Conservation (phyloP, 176 grass and related monocot species). For the Eremochloa ophiuroides region DNA sequence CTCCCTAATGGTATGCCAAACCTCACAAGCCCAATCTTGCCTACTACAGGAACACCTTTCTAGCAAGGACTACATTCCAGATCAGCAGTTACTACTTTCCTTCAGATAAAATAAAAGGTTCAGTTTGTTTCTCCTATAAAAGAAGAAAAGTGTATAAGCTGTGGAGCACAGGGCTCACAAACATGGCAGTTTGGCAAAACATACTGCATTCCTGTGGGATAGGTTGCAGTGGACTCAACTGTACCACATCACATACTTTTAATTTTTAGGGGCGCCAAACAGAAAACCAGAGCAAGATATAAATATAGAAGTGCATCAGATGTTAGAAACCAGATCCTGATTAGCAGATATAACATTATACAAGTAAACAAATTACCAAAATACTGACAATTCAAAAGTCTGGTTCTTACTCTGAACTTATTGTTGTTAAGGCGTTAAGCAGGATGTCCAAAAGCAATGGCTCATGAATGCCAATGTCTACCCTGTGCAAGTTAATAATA, state of each 20-base stretch:
- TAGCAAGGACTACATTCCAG: background rate
- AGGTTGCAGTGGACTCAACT: conserved; percentile 3
- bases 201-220: background rate
- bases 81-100: background rate
- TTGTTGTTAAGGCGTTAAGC: conserved; percentile 64
- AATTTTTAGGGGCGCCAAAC: background rate
- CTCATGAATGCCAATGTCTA: conserved; percentile 90
- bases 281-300: conserved; percentile 14
- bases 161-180: background rate
- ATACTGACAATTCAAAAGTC: conserved; percentile 16
- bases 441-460: conserved; percentile 82
- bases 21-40: background rate
- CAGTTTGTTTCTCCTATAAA: background rate
- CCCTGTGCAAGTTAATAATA: conserved; percentile 60
- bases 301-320: conserved; percentile 17
- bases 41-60: background rate
- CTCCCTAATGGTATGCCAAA: background rate
- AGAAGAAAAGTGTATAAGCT: conserved; percentile 8
- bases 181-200: background rate
- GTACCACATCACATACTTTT: background rate
- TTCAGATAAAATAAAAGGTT: background rate
- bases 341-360: conserved; percentile 14
- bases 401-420: conserved; percentile 87
- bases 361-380: background rate
- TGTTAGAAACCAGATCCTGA: conserved; percentile 8